These are phyloP conservation scores for Rhizopogon hawkerae DNA, from an alignment of 1,284 basidiomycete genomes.

Conservation along the genomic window DNA sequence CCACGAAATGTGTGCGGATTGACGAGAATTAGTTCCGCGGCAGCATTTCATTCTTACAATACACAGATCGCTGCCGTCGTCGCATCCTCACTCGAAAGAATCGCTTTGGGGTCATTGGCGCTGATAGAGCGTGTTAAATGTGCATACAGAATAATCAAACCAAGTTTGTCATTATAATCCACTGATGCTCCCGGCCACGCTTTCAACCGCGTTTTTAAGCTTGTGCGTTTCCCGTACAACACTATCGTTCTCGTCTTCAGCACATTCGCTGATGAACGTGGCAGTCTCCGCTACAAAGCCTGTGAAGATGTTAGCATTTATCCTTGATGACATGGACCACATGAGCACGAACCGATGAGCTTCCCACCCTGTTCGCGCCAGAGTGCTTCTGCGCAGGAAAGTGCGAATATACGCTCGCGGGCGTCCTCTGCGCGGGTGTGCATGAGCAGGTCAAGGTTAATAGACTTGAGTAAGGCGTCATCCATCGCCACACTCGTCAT, in stretches of 20 bases:
- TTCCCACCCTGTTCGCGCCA: constrained; percentile 77
- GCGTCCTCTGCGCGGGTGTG: constrained; percentile 77
- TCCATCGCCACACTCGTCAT: constrained; percentile 51
- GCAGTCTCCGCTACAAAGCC: constrained; percentile 70
- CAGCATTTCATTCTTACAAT: too few relatives aligned
- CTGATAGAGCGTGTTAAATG: background rate
- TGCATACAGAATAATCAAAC: background rate
- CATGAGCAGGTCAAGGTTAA: constrained; percentile 84
- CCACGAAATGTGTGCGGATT: too few relatives aligned
- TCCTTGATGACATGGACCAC: background rate
- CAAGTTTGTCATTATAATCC: constrained; percentile 31
- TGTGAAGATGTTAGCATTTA: constrained; percentile 18
- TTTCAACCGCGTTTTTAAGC: constrained; percentile 62
- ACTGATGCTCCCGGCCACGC: constrained; percentile 57
- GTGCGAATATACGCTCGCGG: constrained; percentile 57
- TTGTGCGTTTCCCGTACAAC: constrained; percentile 60
- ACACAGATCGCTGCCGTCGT: background rate
- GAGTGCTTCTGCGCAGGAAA: constrained; percentile 60
- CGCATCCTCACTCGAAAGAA: background rate
- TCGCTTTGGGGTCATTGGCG: background rate
- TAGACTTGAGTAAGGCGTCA: constrained; percentile 61
- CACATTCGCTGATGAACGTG: constrained; percentile 76
- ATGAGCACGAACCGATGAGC: constrained; percentile 46
- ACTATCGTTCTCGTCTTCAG: constrained; percentile 74
- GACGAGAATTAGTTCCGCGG: too few relatives aligned